Conservation (phyloP, 805 yeast genomes). For the Wickerhamia fluorescens region DNA sequence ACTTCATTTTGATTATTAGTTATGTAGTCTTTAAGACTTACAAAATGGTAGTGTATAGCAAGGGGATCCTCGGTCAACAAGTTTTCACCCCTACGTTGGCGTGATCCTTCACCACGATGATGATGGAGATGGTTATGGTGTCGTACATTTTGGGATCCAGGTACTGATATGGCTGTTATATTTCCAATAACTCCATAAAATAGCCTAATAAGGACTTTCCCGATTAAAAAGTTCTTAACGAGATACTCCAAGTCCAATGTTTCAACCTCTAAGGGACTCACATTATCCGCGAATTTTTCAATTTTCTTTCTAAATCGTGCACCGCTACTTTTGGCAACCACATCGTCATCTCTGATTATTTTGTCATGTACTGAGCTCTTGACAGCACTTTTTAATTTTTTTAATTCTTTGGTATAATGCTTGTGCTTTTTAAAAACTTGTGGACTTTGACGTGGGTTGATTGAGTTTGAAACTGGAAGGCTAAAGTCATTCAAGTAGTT, state of each 20-base stretch:
- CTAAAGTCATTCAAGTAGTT: constrained; percentile 2
- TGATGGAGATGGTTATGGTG: constrained; percentile 4
- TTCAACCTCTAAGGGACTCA: constrained; percentile 33
- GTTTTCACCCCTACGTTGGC: constrained; percentile 2
- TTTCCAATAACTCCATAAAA: constrained; percentile 20
- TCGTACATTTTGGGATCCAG: constrained; percentile 1
- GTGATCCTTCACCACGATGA: constrained; percentile 1
- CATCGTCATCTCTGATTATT: constrained; percentile 14
- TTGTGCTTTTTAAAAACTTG: constrained; percentile 15
- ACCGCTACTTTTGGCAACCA: constrained; percentile 13
- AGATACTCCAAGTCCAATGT: constrained; percentile 32
- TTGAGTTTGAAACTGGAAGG: constrained; percentile 1
- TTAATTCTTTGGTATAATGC: constrained; percentile 34
- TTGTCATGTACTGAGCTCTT: constrained; percentile 68
- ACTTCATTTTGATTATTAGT: constrained; percentile 11
- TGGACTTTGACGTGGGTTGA: constrained; percentile 1
- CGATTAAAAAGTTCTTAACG: constrained; percentile 23
- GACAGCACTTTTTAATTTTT: constrained; percentile 57
- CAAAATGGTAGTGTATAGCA: constrained; percentile 17
- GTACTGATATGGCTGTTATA: too few relatives aligned
- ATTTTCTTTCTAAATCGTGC: constrained; percentile 25
- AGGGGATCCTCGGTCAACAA: constrained; percentile 1
- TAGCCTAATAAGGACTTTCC: constrained; percentile 26
- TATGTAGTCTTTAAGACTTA: constrained; percentile 29
- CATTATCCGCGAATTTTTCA: constrained; percentile 25